These are phyloP conservation scores for Dipteronia sinensis DNA, from an alignment of 345 rosid species.

Conservation along the genomic window DNA sequence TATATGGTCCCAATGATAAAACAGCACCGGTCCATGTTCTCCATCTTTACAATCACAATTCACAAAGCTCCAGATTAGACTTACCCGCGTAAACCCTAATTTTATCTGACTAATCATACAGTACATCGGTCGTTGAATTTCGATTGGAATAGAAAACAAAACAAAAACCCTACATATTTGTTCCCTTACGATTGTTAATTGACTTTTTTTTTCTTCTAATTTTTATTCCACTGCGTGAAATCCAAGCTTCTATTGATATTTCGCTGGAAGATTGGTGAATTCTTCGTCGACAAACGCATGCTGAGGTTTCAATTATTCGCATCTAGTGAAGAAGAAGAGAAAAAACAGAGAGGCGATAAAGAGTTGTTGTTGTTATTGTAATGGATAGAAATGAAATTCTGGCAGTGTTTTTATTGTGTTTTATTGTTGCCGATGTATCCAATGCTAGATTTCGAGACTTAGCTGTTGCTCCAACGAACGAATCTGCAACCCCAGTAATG, in stretches of 20 bases:
- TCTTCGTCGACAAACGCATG: background rate
- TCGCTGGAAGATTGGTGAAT: background rate
- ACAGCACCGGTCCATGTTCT: background rate
- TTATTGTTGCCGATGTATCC: conserved; percentile 46
- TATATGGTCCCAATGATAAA: no score
- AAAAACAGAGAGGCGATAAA: background rate
- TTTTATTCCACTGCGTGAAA: conserved; percentile 9
- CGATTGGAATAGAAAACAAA: background rate
- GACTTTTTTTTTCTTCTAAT: background rate
- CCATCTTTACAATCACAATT: background rate
- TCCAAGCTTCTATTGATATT: conserved; percentile 18
- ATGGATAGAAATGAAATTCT: conserved; percentile 43
- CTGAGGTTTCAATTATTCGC: no score
- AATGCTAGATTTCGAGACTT: conserved; percentile 37
- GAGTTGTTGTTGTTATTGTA: conserved; percentile 7
- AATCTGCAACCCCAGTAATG: conserved; percentile 38
- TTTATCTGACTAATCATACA: background rate
- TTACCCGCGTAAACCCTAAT: conserved; percentile 24
- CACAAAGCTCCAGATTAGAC: background rate
- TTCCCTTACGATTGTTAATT: background rate
- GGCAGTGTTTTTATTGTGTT: conserved; percentile 43
- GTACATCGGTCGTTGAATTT: conserved; percentile 5
- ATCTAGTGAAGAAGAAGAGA: background rate
- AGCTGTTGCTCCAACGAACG: conserved; percentile 29
- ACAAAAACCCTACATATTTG: background rate